Conservation (phyloP, 2,329 filamentous ascomycete species). For the Arthrinium puccinioides region DNA sequence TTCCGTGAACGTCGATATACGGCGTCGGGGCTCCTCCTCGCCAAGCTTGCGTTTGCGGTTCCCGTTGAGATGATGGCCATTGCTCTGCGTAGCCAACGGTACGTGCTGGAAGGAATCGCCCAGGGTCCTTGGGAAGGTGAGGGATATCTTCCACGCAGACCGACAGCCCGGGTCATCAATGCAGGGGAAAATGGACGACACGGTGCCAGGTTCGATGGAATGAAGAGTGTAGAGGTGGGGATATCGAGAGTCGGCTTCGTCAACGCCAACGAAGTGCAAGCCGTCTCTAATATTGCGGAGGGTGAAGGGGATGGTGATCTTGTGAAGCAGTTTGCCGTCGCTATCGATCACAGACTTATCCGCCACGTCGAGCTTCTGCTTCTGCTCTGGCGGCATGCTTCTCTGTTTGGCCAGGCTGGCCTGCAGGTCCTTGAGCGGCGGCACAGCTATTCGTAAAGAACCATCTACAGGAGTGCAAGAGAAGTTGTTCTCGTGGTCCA, state of each 20-base stretch:
- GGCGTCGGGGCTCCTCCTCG: constrained; percentile 27
- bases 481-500: constrained; percentile 41
- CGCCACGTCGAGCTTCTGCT: constrained; percentile 31
- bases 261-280: constrained; percentile 83
- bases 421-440: constrained; percentile 26
- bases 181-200: constrained; percentile 87
- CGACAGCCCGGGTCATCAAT: constrained; percentile 77
- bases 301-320: constrained; percentile 65
- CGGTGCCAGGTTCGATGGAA: constrained; percentile 67
- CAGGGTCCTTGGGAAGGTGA: constrained; percentile 79
- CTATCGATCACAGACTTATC: constrained; percentile 19
- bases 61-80: constrained; percentile 18
- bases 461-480: constrained; percentile 51
- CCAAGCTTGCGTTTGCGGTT: constrained; percentile 30
- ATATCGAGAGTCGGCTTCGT: constrained; percentile 72
- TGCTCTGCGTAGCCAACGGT: constrained; percentile 33
- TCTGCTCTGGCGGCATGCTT: constrained; percentile 12
- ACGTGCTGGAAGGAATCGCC: constrained; percentile 61
- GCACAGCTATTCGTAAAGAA: constrained; percentile 36
- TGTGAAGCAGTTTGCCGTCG: constrained; percentile 34
- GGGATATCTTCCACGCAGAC: constrained; percentile 80
- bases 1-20: constrained; percentile 45
- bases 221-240: constrained; percentile 89
- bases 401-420: constrained; percentile 12
- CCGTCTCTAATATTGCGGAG: constrained; percentile 74